Evolutionary conservation across 1,139 yeast genomes (phyloP).

Genomic region (Geotrichum cucujoidarum): DNA sequence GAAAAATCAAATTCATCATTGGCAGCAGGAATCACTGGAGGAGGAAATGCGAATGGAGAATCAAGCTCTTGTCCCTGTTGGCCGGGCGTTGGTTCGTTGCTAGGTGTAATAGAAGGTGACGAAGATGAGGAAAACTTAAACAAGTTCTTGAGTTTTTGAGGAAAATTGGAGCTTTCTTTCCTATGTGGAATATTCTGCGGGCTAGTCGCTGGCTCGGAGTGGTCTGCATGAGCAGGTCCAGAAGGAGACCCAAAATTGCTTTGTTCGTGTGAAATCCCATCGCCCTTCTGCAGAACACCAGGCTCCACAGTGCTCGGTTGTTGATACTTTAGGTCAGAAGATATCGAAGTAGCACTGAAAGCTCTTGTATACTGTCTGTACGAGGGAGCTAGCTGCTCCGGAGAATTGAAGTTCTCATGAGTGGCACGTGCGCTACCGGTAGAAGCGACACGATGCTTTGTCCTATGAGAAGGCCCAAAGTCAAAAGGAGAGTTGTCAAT

Average conservation of each 20-base stretch:
- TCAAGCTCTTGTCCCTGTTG: no score
- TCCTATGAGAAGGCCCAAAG: background rate
- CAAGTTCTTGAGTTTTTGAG: conserved; percentile 31
- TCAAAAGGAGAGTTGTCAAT: conserved; percentile 1
- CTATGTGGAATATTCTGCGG: background rate
- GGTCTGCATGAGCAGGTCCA: background rate
- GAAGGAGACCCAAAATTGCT: background rate
- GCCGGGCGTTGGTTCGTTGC: background rate
- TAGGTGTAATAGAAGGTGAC: conserved; percentile 1
- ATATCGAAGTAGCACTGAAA: no score
- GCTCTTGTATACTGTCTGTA: no score
- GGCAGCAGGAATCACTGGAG: conserved; percentile 1
- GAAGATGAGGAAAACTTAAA: conserved; percentile 28
- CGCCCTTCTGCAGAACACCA: no score
- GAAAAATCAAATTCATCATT: background rate
- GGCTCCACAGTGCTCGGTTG: no score
- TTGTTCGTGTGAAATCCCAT: no score
- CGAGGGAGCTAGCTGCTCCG: no score
- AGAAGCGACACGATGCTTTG: background rate
- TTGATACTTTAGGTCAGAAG: no score
- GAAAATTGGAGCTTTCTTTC: conserved; percentile 23
- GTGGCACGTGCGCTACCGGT: background rate
- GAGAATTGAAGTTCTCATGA: no score
- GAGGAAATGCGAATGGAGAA: background rate
- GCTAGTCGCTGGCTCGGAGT: no score